These are phyloP conservation scores for Aspergillus mulundensis DNA, from an alignment of 495 filamentous ascomycete species.

Conservation along the genomic window DNA sequence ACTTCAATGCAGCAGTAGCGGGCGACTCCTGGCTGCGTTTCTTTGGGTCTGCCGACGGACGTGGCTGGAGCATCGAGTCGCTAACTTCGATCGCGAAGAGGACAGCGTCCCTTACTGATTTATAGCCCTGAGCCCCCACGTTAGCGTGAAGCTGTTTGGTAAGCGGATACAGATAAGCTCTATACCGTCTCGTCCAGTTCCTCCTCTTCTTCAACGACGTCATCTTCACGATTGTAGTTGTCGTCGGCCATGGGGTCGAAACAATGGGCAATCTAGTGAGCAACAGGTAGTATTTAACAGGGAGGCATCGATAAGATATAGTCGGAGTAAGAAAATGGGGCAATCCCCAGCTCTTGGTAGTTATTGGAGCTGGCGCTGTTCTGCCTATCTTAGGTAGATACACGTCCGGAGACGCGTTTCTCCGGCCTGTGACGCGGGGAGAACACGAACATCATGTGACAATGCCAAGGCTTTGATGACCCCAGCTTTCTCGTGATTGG, in stretches of 20 bases:
- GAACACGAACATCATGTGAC: slow-evolving; percentile 41
- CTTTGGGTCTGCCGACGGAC: slow-evolving; percentile 60
- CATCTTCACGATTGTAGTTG: slow-evolving; percentile 39
- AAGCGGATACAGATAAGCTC: not conserved
- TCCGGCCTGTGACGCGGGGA: slow-evolving; percentile 24
- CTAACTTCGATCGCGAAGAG: slow-evolving; percentile 95
- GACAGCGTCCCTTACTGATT: slow-evolving; percentile 90
- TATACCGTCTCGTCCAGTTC: slow-evolving; percentile 70
- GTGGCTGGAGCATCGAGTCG: slow-evolving; percentile 76
- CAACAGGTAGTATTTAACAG: too few species aligned
- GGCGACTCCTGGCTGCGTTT: slow-evolving; percentile 70
- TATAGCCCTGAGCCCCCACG: slow-evolving; percentile 64
- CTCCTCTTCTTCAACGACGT: slow-evolving; percentile 62
- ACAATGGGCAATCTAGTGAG: too few species aligned
- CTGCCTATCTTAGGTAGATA: slow-evolving; percentile 12
- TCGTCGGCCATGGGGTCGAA: slow-evolving; percentile 41
- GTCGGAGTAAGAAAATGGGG: too few species aligned
- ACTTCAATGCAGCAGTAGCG: slow-evolving; percentile 80
- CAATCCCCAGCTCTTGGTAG: not conserved
- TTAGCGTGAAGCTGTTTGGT: not conserved
- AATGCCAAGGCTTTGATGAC: slow-evolving; percentile 27
- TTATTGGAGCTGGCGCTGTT: not conserved
- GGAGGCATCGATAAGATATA: too few species aligned
- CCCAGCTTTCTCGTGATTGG: slow-evolving; percentile 27
- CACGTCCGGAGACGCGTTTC: slow-evolving; percentile 16